phyloP scores from a whole-genome alignment of 495 filamentous ascomycete species.

The Penicillium paradoxum region DNA sequence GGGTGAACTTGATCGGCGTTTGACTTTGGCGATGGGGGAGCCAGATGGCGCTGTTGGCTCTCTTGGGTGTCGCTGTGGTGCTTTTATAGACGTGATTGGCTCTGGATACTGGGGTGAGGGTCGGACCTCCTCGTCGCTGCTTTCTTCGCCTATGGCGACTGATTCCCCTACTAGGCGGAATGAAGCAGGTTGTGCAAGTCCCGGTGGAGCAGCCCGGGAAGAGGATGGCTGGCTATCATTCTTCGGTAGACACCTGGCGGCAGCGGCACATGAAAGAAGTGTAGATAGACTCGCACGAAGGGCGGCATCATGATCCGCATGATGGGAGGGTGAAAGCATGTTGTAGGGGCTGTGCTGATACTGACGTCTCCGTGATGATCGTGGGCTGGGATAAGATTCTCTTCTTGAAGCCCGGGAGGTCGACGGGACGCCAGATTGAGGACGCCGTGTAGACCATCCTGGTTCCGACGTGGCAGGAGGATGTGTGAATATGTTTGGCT shows the following conservation, averaged over 20 bases:
- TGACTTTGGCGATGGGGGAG: conserved; percentile 37
- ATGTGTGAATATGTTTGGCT: conserved; percentile 87
- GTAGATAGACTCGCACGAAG: conserved; percentile 89
- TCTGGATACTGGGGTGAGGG: conserved; percentile 15
- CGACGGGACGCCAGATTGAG: conserved; percentile 35
- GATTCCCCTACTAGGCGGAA: conserved; percentile 72
- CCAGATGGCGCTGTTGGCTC: conserved; percentile 21
- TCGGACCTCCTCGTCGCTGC: conserved; percentile 19
- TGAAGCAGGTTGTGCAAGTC: conserved; percentile 25
- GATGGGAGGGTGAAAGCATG: conserved; percentile 70
- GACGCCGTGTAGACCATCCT: conserved; percentile 43
- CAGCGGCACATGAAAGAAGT: conserved; percentile 87
- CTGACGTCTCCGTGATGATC: conserved; percentile 25
- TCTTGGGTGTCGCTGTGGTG: conserved; percentile 19
- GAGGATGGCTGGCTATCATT: conserved; percentile 34
- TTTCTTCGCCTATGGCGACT: conserved; percentile 55
- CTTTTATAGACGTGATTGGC: conserved; percentile 18
- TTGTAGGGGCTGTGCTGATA: conserved; percentile 49
- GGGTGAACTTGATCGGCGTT: conserved; percentile 46
- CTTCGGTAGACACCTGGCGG: conserved; percentile 77
- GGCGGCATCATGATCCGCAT: conserved; percentile 87
- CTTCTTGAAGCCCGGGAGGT: conserved; percentile 35
- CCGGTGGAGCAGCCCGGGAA: conserved; percentile 16
- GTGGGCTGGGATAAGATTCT: conserved; percentile 32
- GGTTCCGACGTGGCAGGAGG: conserved; percentile 59